Evolutionary conservation across 2,329 filamentous ascomycete genomes (phyloP).

Genomic region (Aurifilum marmelostoma): DNA sequence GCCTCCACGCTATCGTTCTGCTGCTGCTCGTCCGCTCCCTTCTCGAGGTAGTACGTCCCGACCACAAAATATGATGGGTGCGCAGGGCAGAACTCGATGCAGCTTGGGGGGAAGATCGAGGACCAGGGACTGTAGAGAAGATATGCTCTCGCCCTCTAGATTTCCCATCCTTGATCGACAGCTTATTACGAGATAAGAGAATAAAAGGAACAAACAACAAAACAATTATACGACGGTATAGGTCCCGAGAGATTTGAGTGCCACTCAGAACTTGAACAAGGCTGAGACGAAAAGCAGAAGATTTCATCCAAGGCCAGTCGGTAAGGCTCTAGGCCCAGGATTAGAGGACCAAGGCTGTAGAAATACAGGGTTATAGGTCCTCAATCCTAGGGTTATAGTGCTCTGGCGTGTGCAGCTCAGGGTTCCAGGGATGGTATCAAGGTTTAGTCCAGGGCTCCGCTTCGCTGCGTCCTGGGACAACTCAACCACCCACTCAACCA

Average conservation of each 20-base stretch:
- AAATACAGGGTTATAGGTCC: conserved; percentile 1
- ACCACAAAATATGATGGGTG: conserved; percentile 71
- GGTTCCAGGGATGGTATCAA: background rate
- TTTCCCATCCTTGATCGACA: background rate
- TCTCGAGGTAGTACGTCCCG: conserved; percentile 81
- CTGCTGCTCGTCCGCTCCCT: conserved; percentile 36
- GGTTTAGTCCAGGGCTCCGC: background rate
- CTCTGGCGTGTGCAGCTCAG: too few species aligned
- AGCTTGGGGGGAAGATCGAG: conserved; percentile 75
- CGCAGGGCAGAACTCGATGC: conserved; percentile 72
- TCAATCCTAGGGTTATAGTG: background rate
- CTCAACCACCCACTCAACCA: background rate
- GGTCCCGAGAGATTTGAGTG: background rate
- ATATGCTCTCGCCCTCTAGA: conserved; percentile 33
- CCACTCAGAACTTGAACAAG: background rate
- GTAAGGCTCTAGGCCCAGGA: background rate
- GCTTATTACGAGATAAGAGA: background rate
- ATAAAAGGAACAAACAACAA: background rate
- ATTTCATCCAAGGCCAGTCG: background rate
- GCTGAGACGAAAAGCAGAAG: background rate
- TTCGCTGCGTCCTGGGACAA: background rate
- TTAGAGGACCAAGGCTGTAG: background rate
- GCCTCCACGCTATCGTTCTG: background rate
- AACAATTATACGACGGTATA: background rate
- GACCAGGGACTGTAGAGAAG: conserved; percentile 52